Evolutionary conservation across 306 rosid genomes (phyloP).

Genomic region (Urtica urens): DNA sequence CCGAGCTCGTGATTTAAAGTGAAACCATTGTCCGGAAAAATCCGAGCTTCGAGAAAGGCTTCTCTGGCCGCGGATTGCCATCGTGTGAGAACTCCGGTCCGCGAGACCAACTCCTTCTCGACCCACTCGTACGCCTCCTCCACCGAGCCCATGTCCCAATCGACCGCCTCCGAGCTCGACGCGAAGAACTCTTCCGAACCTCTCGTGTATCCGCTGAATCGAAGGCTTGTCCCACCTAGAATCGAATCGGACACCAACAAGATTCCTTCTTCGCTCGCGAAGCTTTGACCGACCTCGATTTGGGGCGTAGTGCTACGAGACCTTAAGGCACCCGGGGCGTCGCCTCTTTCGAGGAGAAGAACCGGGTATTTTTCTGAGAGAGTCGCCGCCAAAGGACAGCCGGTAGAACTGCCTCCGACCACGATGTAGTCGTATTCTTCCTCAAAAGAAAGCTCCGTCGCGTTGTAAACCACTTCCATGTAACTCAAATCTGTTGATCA

Average conservation of each 20-base stretch:
- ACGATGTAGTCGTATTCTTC: no score
- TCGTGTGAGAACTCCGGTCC: not conserved
- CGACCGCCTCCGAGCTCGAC: not conserved
- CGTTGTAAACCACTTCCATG: conserved; percentile 5
- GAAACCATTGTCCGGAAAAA: conserved; percentile 12
- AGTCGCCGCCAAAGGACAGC: conserved; percentile 13
- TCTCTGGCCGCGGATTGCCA: conserved; percentile 4
- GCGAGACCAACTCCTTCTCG: conserved; percentile 5
- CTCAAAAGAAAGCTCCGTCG: not conserved
- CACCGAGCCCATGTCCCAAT: conserved; percentile 20
- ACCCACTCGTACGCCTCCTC: conserved; percentile 16
- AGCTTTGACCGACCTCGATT: not conserved
- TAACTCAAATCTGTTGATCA: conserved; percentile 14
- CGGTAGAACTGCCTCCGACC: no score
- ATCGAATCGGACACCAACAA: no score
- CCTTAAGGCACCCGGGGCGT: not conserved
- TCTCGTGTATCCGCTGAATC: conserved; percentile 18
- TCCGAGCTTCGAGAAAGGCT: conserved; percentile 2
- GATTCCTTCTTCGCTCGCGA: no score
- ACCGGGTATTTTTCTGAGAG: conserved; percentile 13
- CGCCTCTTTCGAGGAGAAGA: not conserved
- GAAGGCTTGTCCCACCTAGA: conserved; percentile 18
- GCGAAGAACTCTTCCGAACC: not conserved
- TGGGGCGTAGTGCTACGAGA: not conserved
- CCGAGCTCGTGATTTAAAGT: conserved; percentile 4